Evolutionary conservation across 2,329 filamentous ascomycete species (phyloP).

Genomic region (Bipolaris victoriae): DNA sequence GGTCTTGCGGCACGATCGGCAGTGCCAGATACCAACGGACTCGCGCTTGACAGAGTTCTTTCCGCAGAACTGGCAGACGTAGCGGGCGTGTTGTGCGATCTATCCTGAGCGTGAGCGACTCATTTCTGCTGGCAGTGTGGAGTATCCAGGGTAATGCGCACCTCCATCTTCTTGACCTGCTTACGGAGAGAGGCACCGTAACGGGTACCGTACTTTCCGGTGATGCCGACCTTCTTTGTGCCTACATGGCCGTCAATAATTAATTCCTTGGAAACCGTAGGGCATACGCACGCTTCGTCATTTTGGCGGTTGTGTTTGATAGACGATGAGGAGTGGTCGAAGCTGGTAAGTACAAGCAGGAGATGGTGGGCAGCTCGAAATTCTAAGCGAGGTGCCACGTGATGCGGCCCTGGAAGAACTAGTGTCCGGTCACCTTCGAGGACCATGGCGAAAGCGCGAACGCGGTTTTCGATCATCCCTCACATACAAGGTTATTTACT

Average conservation of each 20-base stretch:
- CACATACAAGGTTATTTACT: not conserved
- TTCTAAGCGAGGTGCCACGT: conserved; percentile 11
- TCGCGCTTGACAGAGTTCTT: conserved; percentile 92
- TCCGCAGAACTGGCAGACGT: conserved; percentile 89
- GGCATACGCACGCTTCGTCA: conserved; percentile 47
- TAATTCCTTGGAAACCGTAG: conserved; percentile 8
- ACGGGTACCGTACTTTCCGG: conserved; percentile 96
- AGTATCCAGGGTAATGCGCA: conserved; percentile 28
- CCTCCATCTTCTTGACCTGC: conserved; percentile 99
- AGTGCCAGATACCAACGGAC: conserved; percentile 95
- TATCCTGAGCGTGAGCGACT: conserved; percentile 31
- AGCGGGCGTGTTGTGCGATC: conserved; percentile 97
- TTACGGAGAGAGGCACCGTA: conserved; percentile 99
- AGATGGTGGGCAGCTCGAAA: conserved; percentile 14
- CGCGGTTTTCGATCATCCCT: not conserved
- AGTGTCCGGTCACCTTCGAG: conserved; percentile 6
- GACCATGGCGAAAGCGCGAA: not conserved
- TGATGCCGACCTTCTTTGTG: conserved; percentile 82
- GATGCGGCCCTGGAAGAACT: conserved; percentile 16
- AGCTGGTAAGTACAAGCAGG: conserved; percentile 12
- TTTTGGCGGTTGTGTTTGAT: conserved; percentile 61
- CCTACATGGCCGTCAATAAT: conserved; percentile 33
- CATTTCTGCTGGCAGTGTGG: conserved; percentile 11
- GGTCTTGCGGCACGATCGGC: conserved; percentile 93
- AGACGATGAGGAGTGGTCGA: conserved; percentile 28